Evolutionary conservation across 208 protist genomes (phyloP), one percentile per base, ranked within the genome.

Genomic region (Sergeia podlipaevii): DNA sequence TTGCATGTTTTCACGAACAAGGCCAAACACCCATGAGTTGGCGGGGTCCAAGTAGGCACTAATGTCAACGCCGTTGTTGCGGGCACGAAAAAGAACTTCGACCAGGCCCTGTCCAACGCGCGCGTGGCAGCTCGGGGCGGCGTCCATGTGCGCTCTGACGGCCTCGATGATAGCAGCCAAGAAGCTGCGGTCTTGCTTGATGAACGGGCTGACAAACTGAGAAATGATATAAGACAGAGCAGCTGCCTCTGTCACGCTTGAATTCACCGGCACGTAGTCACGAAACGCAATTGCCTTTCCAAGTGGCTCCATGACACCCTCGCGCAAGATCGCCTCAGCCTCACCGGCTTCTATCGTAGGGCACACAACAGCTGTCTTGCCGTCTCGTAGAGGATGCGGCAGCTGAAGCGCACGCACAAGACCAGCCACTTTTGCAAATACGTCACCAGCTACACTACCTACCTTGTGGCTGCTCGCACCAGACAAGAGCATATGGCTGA

Each of bases 381-480:
- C n/a, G n/a, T n/a, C 13, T 56, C 0, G 34, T 50, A 11, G 27
- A 28, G 17, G 15, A 17, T n/a, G 17, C 1, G 13, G 20, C 28
- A 23, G 26, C 48, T 1, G 26, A 17, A 11, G 41, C 30, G 4
- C 37, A 46, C 20, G 65, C 11, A 68, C 52, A 17, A 73, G 37
- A 6, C 38, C 34, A 1, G 58, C 65, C 0, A 82, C 44, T 51
- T 83, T 74, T 4, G 77, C 74, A 68, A 91, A 87, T 7, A 89
- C 77, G 21, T 92, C 88, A 4, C 88, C 88, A 2, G 74, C 72
- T 20, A 90, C 69, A 55, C 80, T 95, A 20, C 67, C 79, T 26
- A 95, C 70, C 58, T 95, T 95, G 65, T 85, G 78, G 55, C 92
- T 95, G 38, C 69, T 77, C 17, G 81, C 81, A 30, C 65, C 74